A percentile compares a stretch with the other conserved stretches of the same genome.
Conservation (phyloP, 225 moss, liverwort and hornwort genomes). For the Marchantia paleacea region DNA sequence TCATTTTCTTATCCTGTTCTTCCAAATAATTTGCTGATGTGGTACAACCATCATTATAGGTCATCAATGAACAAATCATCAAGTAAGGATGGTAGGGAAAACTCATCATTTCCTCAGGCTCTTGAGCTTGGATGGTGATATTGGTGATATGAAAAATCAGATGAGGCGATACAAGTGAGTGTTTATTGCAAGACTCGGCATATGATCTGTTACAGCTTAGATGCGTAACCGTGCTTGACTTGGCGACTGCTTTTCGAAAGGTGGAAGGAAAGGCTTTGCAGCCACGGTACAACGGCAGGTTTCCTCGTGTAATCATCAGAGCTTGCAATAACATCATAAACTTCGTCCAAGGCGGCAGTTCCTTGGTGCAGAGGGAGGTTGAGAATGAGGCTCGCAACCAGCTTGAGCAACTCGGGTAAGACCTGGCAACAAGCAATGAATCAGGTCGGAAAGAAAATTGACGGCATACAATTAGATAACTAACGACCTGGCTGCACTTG, state of each 20-base stretch:
- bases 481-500: too few species aligned
- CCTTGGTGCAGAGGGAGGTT: slow-evolving; percentile 61
- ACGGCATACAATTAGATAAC: too few species aligned
- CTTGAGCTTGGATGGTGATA: too few species aligned
- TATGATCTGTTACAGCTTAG: background rate
- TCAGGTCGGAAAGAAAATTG: background rate
- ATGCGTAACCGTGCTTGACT: background rate
- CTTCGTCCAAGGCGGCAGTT: slow-evolving; percentile 62
- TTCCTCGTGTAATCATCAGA: slow-evolving; percentile 89
- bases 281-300: slow-evolving; percentile 77
- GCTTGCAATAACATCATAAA: slow-evolving; percentile 72
- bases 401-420: slow-evolving; percentile 73
- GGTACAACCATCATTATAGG: too few species aligned
- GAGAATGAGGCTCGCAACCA: slow-evolving; percentile 64
- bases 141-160: too few species aligned
- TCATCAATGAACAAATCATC: too few species aligned
- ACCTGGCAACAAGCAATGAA: slow-evolving; percentile 44
- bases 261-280: slow-evolving; percentile 72
- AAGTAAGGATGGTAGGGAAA: too few species aligned
- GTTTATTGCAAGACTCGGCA: background rate
- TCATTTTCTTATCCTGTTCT: too few species aligned
- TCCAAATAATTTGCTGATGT: too few species aligned
- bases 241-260: background rate
- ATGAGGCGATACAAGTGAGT: too few species aligned
- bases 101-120: too few species aligned